A percentile compares a stretch with the other conserved stretches of the same genome.
Conservation (phyloP, 805 yeast genomes). For the Spathaspora boniae region DNA sequence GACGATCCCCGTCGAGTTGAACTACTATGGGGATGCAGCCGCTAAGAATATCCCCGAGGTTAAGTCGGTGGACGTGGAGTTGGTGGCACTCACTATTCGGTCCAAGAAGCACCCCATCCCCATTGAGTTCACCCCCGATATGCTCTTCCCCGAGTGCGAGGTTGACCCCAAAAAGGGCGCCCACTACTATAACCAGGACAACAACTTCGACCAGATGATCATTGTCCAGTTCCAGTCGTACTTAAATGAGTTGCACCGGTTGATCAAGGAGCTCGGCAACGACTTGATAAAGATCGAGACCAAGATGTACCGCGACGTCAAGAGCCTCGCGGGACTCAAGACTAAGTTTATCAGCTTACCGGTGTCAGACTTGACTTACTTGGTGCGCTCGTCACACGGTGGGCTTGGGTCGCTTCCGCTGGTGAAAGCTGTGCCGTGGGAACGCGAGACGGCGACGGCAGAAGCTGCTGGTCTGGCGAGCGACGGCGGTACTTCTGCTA, state of each 20-base stretch:
- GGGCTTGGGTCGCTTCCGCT: constrained; percentile 19
- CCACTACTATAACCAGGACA: constrained; percentile 10
- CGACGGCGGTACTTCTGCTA: constrained; percentile 2
- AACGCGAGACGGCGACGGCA: constrained; percentile 6
- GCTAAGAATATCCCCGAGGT: constrained; percentile 25
- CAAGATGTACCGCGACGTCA: constrained; percentile 32
- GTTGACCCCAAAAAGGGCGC: constrained; percentile 21
- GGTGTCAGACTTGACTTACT: constrained; percentile 17
- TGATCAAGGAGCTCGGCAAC: constrained; percentile 34
- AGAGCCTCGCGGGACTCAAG: constrained; percentile 29
- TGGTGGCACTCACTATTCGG: constrained; percentile 32
- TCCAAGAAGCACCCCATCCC: constrained; percentile 36
- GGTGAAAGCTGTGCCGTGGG: constrained; percentile 30
- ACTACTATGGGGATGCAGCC: constrained; percentile 12
- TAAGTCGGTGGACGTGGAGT: constrained; percentile 30
- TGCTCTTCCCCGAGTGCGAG: constrained; percentile 34
- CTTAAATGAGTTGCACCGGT: constrained; percentile 20
- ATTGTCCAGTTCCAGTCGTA: constrained; percentile 28
- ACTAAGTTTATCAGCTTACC: constrained; percentile 33
- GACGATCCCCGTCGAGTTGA: constrained; percentile 22
- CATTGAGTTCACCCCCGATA: constrained; percentile 37
- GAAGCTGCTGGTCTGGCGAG: too few species aligned
- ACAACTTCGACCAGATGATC: constrained; percentile 31
- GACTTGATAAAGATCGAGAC: constrained; percentile 32
- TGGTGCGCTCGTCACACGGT: constrained; percentile 8